Evolutionary conservation across 1,284 basidiomycete species (phyloP).

Genomic region (Apiotrichum siamense): DNA sequence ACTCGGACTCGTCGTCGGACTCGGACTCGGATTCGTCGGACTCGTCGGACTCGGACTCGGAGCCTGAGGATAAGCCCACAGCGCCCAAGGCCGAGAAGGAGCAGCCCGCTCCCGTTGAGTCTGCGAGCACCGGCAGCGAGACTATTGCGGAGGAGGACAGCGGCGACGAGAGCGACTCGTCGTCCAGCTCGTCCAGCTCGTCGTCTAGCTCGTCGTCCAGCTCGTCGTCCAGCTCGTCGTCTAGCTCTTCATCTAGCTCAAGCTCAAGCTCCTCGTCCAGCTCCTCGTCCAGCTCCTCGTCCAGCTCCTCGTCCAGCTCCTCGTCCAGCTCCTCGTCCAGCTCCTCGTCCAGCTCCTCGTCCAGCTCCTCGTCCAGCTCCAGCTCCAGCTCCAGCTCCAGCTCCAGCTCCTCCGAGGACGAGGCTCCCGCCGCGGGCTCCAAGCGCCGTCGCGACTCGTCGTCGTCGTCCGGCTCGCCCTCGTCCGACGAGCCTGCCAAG

Average conservation of each 20-base stretch:
- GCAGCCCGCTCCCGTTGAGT: background rate
- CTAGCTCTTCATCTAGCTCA: too few relatives aligned
- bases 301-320: slow-evolving; percentile 13
- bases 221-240: too few relatives aligned
- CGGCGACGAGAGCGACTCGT: slow-evolving; percentile 12
- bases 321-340: slow-evolving; percentile 36
- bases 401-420: slow-evolving; percentile 22
- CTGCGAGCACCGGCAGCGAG: background rate
- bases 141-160: slow-evolving; percentile 4
- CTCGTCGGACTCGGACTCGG: slow-evolving; percentile 8
- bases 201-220: slow-evolving; percentile 21
- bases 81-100: background rate
- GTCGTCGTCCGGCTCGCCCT: slow-evolving; percentile 23
- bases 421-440: slow-evolving; percentile 16
- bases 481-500: slow-evolving; percentile 32
- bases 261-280: slow-evolving; percentile 37
- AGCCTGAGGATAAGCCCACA: slow-evolving; percentile 2
- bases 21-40: slow-evolving; percentile 16
- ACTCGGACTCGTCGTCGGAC: slow-evolving; percentile 6
- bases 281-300: slow-evolving; percentile 15
- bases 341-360: slow-evolving; percentile 27
- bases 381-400: slow-evolving; percentile 4
- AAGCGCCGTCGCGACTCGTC: slow-evolving; percentile 22
- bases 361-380: slow-evolving; percentile 28
- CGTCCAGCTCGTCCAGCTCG: slow-evolving; percentile 11